Base-by-base conservation (phyloP, 208 protist species). In the Blechomonas ayalai region DNA sequence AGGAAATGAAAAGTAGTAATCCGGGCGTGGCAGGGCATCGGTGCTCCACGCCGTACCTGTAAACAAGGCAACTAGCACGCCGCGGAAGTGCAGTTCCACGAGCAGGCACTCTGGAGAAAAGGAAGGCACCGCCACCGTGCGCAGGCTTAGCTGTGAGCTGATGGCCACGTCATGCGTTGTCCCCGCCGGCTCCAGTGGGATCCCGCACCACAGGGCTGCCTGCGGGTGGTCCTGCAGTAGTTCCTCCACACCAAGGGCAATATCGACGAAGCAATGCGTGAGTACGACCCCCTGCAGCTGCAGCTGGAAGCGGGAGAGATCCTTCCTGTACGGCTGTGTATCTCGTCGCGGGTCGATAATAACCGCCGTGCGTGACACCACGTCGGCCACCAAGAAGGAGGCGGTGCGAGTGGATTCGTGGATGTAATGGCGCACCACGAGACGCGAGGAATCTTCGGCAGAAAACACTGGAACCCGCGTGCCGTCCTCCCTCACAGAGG, bases 251-350 rank as follows among this genome's bases (percentile, higher is more conserved):
- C 75, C 74, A 15, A 74, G 38, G 7, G 53, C 59, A 28, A 78
- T 51, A 44, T 91, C 82, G 1, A 85, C 67, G 49, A 72, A 84
- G 59, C 64, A 79, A 50, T 87, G 78, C 15, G 82, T 88, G 23
- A 88, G 59, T 29, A 87, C 42, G 28, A 88, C 44, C 19, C 44
- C 47, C 4, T 38, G 22, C 12, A 88, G 48, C 7, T 20, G 40
- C 28, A 78, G 47, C 6, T 55, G 32, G 13, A 92, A 34, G 9
- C 18, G 12, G 4, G 34, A 15, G 8, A 88, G 44, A 39, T 87
- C 82, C 0, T 42, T 53, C 39, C 48, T 31, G 40, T 85, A 85
- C 7, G 10, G 16, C 13, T 66, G 33, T 28, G 47, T 53, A 47
- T 82, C 61, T 10, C 38, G 22, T 10, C 59, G 59, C 3, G 80